Evolutionary conservation across 2,329 filamentous ascomycete genomes (phyloP).

Genomic region (Bipolaris sorokiniana): DNA sequence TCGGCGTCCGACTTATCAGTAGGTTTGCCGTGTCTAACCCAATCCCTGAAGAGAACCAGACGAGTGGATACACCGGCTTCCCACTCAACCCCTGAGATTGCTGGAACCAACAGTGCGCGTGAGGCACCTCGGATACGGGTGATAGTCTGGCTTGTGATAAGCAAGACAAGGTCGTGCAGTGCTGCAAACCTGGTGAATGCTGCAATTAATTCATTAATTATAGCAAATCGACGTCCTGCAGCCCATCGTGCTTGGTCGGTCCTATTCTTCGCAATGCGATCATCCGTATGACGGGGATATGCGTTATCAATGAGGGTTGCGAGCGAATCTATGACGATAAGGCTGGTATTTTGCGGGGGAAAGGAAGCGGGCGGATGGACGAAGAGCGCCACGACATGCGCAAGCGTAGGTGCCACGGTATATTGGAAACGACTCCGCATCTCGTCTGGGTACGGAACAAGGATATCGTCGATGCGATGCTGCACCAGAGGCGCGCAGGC

Average conservation of each 20-base stretch:
- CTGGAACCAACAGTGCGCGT: slow-evolving; percentile 73
- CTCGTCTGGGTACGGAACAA: slow-evolving; percentile 42
- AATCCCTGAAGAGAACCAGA: slow-evolving; percentile 81
- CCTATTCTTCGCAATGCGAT: slow-evolving; percentile 53
- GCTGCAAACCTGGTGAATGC: slow-evolving; percentile 74
- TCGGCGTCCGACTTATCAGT: slow-evolving; percentile 34
- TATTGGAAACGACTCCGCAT: slow-evolving; percentile 66
- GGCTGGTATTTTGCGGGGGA: slow-evolving; percentile 65
- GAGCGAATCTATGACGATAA: slow-evolving; percentile 79
- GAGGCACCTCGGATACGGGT: slow-evolving; percentile 75
- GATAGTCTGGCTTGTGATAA: slow-evolving; percentile 79
- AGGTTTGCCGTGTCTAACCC: slow-evolving; percentile 42
- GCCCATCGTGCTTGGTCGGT: slow-evolving; percentile 57
- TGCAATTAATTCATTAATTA: slow-evolving; percentile 70
- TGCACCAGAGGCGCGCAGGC: slow-evolving; percentile 57
- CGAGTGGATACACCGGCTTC: slow-evolving; percentile 77
- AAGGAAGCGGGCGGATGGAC: slow-evolving; percentile 68
- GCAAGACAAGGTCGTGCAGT: slow-evolving; percentile 72
- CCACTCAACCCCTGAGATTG: slow-evolving; percentile 78
- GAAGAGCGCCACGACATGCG: slow-evolving; percentile 74
- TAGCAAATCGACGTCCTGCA: slow-evolving; percentile 58
- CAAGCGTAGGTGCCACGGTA: slow-evolving; percentile 63
- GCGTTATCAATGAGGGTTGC: slow-evolving; percentile 78
- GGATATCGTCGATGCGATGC: slow-evolving; percentile 57
- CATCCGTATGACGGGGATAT: slow-evolving; percentile 66